Evolutionary conservation across 345 rosid species (phyloP), one percentile per base, ranked within the genome.

Genomic region (Moricandia arvensis): DNA sequence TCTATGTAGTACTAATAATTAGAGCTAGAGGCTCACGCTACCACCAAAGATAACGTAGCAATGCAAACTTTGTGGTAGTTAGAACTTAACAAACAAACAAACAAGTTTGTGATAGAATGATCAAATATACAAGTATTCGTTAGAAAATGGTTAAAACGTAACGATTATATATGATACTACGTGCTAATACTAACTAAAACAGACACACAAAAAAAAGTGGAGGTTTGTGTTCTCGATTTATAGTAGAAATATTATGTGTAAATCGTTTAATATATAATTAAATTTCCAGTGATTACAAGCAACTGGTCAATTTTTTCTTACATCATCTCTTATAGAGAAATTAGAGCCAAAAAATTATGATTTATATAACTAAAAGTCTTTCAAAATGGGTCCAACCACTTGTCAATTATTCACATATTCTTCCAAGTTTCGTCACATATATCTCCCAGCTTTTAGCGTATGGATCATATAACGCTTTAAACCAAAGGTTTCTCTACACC

Each of bases 381-480:
- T n/a, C 17, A 63, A 70, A 63, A 57, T 43, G 43, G 33, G 67
- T 43, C 76, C 67, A 64, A 57, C 35, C 66, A 65, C 66, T 77
- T 77, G 72, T 77, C 80, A 71, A 58, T 58, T 57, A 64, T 71
- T 30, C 62, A 64, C 12, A 54, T 49, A 60, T 53, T 51, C 69
- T 35, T 68, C 74, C 55, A 68, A 75, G 5, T 12, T 49, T 7
- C 3, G 66, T 66, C 68, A 59, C 54, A 68, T 38, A 75, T 69
- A 30, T 38, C 26, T 69, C 65, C 71, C 35, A 69, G 24, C n/a
- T 63, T 70, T 76, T 70, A 55, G 66, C 41, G 60, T 34, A 63
- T 43, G 71, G 24, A 30, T 63, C 59, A 63, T 57, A 57, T 63
- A 76, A 71, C 41, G 43, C 18, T 70, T 71, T 43, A 24, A 47